Evolutionary conservation across 2,329 filamentous ascomycete genomes (phyloP), one percentile per base, ranked within the genome.

Genomic region (Colletotrichum gloeosporioides): DNA sequence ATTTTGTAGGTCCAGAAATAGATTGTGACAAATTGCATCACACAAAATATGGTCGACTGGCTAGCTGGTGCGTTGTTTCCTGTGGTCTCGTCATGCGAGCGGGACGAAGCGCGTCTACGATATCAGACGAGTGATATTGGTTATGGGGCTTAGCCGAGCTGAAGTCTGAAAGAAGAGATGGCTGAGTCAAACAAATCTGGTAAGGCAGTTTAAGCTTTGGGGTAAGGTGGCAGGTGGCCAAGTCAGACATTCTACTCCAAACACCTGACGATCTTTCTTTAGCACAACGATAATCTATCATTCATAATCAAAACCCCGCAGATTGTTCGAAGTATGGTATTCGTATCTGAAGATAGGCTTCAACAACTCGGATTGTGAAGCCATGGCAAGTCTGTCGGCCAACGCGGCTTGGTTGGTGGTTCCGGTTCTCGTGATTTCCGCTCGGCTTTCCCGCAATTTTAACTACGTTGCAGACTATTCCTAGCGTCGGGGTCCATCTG

Each of bases 361-460:
- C 39, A 49, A n/a, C 9, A 49, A 10, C 39, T 49, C 39, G 39
- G 39, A 49, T 49, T 49, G 39, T 49, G 39, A 49, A 49, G 18
- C 39, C 9, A n/a, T 49, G 39, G 9, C 3, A 49, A 49, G 18
- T 49, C 39, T 49, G 39, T 49, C 55, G 55, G 55, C 55, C 61
- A 16, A 36, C 29, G 61, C 61, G 61, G 31, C n/a, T 39, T 29
- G 27, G 13, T 59, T 29, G 61, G 16, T 31, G 27, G 27, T 63
- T 31, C 61, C 4, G 2, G n/a, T 64, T n/a, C 31, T 66, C 25
- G 36, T 31, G 71, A 63, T 44, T 70, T 66, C 49, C 44, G 44
- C 55, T 72, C 69, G 63, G 73, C 39, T 39, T 75, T 18, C 39
- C 63, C 39, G 73, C 68, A 39, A 67, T 62, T 75, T 63, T 53